These are phyloP conservation scores for Phytophthora pseudosyringae DNA, from an alignment of 352 stramenopile genomes.

Conservation along the genomic window DNA sequence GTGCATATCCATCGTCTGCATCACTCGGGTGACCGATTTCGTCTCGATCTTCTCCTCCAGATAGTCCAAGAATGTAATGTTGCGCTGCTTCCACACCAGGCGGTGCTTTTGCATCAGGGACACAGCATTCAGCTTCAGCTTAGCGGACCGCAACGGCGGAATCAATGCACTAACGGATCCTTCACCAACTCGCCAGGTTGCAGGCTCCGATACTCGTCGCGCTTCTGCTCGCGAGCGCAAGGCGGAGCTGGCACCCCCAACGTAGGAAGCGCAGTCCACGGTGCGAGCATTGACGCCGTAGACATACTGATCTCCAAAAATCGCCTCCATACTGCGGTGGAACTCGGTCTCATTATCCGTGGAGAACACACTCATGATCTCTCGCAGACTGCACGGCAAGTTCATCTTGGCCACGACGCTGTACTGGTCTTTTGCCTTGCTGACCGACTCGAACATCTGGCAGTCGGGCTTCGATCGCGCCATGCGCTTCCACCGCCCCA, in stretches of 20 bases:
- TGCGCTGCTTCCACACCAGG: slow-evolving; percentile 53
- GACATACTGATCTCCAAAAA: slow-evolving; percentile 73
- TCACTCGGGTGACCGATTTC: slow-evolving; percentile 66
- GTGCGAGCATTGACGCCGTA: slow-evolving; percentile 54
- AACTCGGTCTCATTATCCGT: slow-evolving; percentile 56
- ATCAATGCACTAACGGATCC: slow-evolving; percentile 3
- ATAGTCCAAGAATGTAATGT: slow-evolving; percentile 69
- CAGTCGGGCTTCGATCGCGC: slow-evolving; percentile 40
- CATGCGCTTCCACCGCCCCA: slow-evolving; percentile 58
- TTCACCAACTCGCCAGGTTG: slow-evolving; percentile 13
- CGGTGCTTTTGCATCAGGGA: slow-evolving; percentile 60
- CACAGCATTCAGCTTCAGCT: slow-evolving; percentile 59
- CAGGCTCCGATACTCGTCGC: slow-evolving; percentile 26
- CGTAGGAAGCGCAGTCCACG: slow-evolving; percentile 38
- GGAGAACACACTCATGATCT: slow-evolving; percentile 67
- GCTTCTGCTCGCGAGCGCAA: slow-evolving; percentile 12
- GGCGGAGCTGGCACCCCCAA: slow-evolving; percentile 1
- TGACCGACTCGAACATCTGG: slow-evolving; percentile 59
- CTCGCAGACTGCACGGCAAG: slow-evolving; percentile 56
- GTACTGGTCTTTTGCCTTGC: slow-evolving; percentile 54
- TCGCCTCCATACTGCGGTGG: slow-evolving; percentile 65
- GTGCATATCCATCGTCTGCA: slow-evolving; percentile 58
- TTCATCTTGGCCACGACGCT: slow-evolving; percentile 70
- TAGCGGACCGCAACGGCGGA: slow-evolving; percentile 29
- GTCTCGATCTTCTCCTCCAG: slow-evolving; percentile 57